These are phyloP conservation scores for Arachis monticola DNA, from an alignment of 331 rosid species.

Conservation along the genomic window DNA sequence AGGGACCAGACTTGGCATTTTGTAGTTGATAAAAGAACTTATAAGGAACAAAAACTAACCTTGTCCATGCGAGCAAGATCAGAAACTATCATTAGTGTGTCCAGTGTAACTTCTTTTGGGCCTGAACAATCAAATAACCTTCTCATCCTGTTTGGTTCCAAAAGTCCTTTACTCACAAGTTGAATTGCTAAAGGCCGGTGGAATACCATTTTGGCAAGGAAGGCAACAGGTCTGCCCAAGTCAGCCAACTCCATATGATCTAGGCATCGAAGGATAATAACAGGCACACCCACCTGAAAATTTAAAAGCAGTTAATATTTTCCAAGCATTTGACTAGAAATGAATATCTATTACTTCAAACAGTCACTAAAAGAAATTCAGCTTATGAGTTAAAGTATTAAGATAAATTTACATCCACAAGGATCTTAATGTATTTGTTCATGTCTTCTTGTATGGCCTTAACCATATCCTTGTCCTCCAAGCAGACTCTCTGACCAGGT, in stretches of 20 bases:
- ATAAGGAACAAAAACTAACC: constrained; percentile 54
- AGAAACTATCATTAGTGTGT: constrained; percentile 84
- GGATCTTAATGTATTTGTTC: constrained; percentile 78
- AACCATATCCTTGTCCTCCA: constrained; percentile 81
- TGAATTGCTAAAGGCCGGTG: constrained; percentile 82
- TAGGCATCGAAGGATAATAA: constrained; percentile 69
- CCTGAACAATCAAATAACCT: constrained; percentile 64
- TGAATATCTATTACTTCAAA: constrained; percentile 16
- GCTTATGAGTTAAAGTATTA: constrained; percentile 3
- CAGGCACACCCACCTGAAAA: constrained; percentile 85
- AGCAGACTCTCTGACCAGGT: constrained; percentile 78
- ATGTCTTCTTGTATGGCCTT: constrained; percentile 89
- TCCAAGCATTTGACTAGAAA: constrained; percentile 31
- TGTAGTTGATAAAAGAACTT: constrained; percentile 20
- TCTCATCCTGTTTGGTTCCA: constrained; percentile 78
- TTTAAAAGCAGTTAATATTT: constrained; percentile 39
- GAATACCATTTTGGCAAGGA: constrained; percentile 83
- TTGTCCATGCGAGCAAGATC: constrained; percentile 98
- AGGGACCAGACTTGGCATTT: constrained; percentile 12
- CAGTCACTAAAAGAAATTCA: constrained; percentile 18
- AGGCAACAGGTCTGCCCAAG: constrained; percentile 81
- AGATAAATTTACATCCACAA: constrained; percentile 71
- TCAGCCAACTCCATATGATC: constrained; percentile 71
- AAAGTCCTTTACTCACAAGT: constrained; percentile 80
- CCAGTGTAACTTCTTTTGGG: constrained; percentile 76